Conservation (phyloP, 345 rosid species). For the Linum tenue region DNA sequence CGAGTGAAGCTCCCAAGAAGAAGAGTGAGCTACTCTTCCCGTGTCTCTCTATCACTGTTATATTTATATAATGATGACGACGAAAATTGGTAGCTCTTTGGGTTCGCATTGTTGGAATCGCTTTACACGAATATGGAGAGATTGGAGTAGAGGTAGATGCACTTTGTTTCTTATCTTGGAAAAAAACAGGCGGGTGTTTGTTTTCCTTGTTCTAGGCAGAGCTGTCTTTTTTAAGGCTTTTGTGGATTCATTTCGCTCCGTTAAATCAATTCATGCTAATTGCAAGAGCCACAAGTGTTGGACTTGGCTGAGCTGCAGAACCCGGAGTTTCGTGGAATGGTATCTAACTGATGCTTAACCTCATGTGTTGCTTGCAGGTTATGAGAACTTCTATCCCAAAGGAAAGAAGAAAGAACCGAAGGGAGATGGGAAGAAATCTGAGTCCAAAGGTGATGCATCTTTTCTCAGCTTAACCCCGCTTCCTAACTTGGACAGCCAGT, state of each 20-base stretch:
- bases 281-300: background rate
- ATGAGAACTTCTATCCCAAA: slow-evolving; percentile 77
- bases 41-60: background rate
- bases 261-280: background rate
- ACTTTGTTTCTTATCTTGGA: background rate
- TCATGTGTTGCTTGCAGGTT: slow-evolving; percentile 39
- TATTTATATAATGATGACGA: background rate
- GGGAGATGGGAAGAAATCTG: slow-evolving; percentile 66
- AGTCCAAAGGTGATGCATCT: slow-evolving; percentile 49
- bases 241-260: background rate
- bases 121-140: background rate
- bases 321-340: background rate
- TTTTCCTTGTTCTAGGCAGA: background rate
- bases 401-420: slow-evolving; percentile 74
- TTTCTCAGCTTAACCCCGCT: too few relatives aligned
- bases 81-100: background rate
- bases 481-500: too few relatives aligned
- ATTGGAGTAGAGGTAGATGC: background rate
- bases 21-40: slow-evolving; percentile 38
- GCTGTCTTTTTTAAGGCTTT: background rate
- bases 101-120: background rate
- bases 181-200: background rate
- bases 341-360: background rate
- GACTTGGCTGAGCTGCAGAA: background rate
- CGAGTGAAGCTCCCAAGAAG: slow-evolving; percentile 63